These are phyloP conservation scores for Talaromyces amestolkiae DNA, from an alignment of 2,329 filamentous ascomycete genomes.

Conservation along the genomic window DNA sequence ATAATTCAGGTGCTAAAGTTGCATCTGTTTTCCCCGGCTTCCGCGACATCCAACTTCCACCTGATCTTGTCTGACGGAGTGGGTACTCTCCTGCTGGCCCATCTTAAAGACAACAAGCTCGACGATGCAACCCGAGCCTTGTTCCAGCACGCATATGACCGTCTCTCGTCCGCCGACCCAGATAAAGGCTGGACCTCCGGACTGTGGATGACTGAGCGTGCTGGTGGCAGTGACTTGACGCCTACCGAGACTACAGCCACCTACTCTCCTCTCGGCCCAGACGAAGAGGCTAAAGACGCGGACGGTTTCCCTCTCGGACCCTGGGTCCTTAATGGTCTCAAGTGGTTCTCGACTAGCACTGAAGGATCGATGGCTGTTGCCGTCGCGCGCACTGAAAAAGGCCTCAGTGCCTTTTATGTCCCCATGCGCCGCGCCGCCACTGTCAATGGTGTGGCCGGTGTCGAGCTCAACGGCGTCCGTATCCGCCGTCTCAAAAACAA, in stretches of 20 bases:
- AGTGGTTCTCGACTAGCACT: constrained; percentile 66
- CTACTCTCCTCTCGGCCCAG: constrained; percentile 27
- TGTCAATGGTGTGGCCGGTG: constrained; percentile 19
- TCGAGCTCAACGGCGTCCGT: constrained; percentile 62
- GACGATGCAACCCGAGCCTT: constrained; percentile 21
- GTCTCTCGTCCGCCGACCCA: constrained; percentile 28
- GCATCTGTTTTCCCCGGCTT: constrained; percentile 21
- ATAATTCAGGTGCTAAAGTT: constrained; percentile 29
- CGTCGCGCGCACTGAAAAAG: constrained; percentile 56
- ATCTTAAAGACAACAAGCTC: constrained; percentile 13
- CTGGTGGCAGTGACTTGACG: constrained; percentile 67
- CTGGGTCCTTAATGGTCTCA: constrained; percentile 63
- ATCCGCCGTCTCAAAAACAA: constrained; percentile 73
- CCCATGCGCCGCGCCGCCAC: constrained; percentile 53
- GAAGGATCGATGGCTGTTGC: constrained; percentile 64
- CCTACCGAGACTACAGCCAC: constrained; percentile 63
- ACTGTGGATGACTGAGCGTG: constrained; percentile 75
- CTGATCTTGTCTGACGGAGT: constrained; percentile 9
- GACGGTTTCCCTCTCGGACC: constrained; percentile 49
- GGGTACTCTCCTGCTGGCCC: constrained; percentile 2
- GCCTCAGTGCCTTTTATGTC: constrained; percentile 61
- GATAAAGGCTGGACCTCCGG: constrained; percentile 64
- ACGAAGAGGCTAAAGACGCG: constrained; percentile 28
- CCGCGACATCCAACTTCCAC: constrained; percentile 7
- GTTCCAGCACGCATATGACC: constrained; percentile 27